These are phyloP conservation scores for Piloderma croceum DNA, from an alignment of 768 basidiomycete genomes.

Conservation along the genomic window DNA sequence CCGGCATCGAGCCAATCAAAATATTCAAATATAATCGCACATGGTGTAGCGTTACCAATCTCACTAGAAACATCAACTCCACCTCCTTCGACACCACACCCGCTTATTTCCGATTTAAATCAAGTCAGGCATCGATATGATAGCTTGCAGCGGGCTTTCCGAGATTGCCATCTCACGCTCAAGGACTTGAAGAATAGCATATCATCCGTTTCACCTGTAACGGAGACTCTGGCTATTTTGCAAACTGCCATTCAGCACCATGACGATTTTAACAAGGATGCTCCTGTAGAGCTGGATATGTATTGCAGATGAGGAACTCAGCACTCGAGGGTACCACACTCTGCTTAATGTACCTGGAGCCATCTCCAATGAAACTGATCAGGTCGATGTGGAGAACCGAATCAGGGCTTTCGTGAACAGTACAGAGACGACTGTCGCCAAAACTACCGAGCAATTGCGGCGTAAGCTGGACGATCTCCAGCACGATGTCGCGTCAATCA, in stretches of 20 bases:
- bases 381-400: constrained; percentile 40
- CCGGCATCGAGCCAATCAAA: too few species aligned
- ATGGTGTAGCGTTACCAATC: too few species aligned
- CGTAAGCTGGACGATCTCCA: constrained; percentile 67
- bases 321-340: constrained; percentile 61
- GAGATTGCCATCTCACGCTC: constrained; percentile 64
- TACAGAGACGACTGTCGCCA: constrained; percentile 40
- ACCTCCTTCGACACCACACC: constrained; percentile 16
- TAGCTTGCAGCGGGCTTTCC: constrained; percentile 53
- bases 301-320: constrained; percentile 63
- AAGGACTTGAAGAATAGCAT: constrained; percentile 46
- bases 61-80: constrained; percentile 1
- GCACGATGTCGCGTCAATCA: constrained; percentile 70
- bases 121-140: constrained; percentile 52
- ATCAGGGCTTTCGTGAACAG: constrained; percentile 55
- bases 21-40: too few species aligned
- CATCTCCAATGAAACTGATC: constrained; percentile 3
- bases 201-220: background rate
- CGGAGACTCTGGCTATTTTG: constrained; percentile 27
- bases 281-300: constrained; percentile 78
- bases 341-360: constrained; percentile 58
- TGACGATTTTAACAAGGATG: constrained; percentile 72
- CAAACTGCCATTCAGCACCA: constrained; percentile 53
- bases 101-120: constrained; percentile 42
- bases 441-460: constrained; percentile 42